Evolutionary conservation across 805 yeast genomes (phyloP).

Genomic region (Candida takata): DNA sequence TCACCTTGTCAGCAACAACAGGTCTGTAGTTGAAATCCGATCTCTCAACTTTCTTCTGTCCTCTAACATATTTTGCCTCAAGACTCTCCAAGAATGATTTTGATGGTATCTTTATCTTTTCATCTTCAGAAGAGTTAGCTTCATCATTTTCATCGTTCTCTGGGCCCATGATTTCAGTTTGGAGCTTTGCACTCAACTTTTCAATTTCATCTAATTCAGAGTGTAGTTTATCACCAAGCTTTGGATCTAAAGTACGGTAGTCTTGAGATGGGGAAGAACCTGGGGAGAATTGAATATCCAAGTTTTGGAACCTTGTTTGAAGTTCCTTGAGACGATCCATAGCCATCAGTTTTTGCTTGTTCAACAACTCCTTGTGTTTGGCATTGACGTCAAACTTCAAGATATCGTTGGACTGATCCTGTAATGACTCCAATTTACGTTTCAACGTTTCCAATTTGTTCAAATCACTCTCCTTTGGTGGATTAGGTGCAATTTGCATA

Average conservation of each 20-base stretch:
- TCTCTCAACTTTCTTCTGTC: constrained; percentile 29
- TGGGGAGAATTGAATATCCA: constrained; percentile 46
- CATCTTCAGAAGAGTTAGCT: constrained; percentile 1
- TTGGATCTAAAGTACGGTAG: constrained; percentile 28
- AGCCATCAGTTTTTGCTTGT: constrained; percentile 56
- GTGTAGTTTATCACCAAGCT: constrained; percentile 33
- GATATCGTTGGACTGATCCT: constrained; percentile 69
- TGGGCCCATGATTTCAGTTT: constrained; percentile 1
- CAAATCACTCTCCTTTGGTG: constrained; percentile 41
- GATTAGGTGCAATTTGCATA: constrained; percentile 23
- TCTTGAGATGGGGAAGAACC: constrained; percentile 9
- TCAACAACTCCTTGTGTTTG: constrained; percentile 47
- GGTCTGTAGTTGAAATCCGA: constrained; percentile 17
- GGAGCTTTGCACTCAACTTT: constrained; percentile 17
- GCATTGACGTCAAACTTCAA: constrained; percentile 53
- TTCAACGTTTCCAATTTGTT: constrained; percentile 49
- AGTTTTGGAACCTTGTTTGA: constrained; percentile 58
- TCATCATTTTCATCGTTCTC: constrained; percentile 1
- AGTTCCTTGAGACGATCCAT: constrained; percentile 66
- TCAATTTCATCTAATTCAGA: constrained; percentile 29
- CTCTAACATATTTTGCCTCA: constrained; percentile 40
- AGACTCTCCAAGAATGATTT: constrained; percentile 25
- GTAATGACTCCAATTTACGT: constrained; percentile 52
- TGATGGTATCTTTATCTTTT: constrained; percentile 10
- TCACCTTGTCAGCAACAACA: constrained; percentile 23